Base-by-base conservation (phyloP, 352 stramenopile genomes). In the Globisporangium solare region DNA sequence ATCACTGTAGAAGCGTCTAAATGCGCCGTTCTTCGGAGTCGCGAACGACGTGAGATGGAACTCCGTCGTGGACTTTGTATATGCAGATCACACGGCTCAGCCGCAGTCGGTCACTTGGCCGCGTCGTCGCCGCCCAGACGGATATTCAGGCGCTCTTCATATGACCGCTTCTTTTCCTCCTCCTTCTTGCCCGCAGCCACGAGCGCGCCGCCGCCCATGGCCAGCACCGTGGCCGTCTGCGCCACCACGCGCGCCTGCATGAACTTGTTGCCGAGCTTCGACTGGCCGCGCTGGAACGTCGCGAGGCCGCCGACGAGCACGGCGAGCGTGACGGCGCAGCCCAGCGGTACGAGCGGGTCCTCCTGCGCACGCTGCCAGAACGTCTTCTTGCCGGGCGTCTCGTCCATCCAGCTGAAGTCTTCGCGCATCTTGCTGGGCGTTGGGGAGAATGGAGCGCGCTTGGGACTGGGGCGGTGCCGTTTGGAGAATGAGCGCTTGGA, bases 231-330 rank as follows among this genome's bases (percentile, higher is more conserved):
- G 17, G 66, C 72, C 3, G 73, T 80, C 61, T 94, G 84, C 49
- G 68, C 66, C 39, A 91, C 59, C 35, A 94, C 78, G 18, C 84
- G 80, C 45, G 80, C 82, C 57, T 90, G 80, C 84, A 94, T 94
- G 62, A 92, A 94, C 46, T 73, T 72, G 63, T 92, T 90, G 55
- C 78, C 73, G 40, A 90, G 72, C 64, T 88, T 86, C 46, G 82
- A 89, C 41, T 88, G 74, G 37, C 81, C 82, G 27, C 56, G 70
- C 47, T 88, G 68, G 50, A 94, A 94, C 21, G 84, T 89, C 37
- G 70, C 55, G 45, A 92, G 70, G 1, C 84, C 84, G 40, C 84
- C 84, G 3, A 83, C 24, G 32, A 94, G 68, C 60, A 94, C 74
- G 17, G 62, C 68, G 17, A 74, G 64, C 6, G 84, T 94, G 18